A percentile compares a stretch with the other conserved stretches of the same genome.
Conservation (phyloP, 495 filamentous ascomycete species). For the Pyronema omphalodes region DNA sequence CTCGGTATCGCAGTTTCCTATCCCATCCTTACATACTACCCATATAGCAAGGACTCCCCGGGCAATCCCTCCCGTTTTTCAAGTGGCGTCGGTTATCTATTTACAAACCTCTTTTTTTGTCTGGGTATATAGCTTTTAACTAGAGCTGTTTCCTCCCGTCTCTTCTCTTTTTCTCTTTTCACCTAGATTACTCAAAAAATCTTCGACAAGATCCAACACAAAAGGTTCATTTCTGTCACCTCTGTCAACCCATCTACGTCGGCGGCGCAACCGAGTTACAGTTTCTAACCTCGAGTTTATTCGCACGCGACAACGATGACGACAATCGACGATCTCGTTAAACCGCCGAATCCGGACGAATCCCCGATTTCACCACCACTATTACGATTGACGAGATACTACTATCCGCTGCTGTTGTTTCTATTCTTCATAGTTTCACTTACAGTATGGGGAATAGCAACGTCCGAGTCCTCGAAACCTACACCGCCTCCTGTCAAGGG, state of each 20-base stretch:
- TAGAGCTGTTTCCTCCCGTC: not conserved
- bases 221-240: not conserved
- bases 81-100: not conserved
- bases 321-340: not conserved
- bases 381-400: slow-evolving; percentile 30
- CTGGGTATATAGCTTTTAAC: not conserved
- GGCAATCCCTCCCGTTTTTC: not conserved
- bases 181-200: too few species aligned
- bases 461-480: slow-evolving; percentile 29
- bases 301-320: not conserved
- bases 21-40: not conserved
- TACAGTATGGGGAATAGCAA: slow-evolving; percentile 40
- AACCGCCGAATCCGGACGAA: not conserved
- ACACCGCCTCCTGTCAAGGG: slow-evolving; percentile 25
- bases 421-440: slow-evolving; percentile 49
- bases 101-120: not conserved
- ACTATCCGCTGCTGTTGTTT: slow-evolving; percentile 48
- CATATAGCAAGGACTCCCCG: not conserved
- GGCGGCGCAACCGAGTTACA: not conserved
- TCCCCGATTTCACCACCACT: not conserved
- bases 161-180: not conserved
- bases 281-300: not conserved
- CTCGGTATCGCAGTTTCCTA: not conserved
- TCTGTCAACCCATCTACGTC: not conserved
- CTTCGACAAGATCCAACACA: too few species aligned